Base-by-base conservation (phyloP, 495 filamentous ascomycete genomes). In the Aspergillus funiculosus region DNA sequence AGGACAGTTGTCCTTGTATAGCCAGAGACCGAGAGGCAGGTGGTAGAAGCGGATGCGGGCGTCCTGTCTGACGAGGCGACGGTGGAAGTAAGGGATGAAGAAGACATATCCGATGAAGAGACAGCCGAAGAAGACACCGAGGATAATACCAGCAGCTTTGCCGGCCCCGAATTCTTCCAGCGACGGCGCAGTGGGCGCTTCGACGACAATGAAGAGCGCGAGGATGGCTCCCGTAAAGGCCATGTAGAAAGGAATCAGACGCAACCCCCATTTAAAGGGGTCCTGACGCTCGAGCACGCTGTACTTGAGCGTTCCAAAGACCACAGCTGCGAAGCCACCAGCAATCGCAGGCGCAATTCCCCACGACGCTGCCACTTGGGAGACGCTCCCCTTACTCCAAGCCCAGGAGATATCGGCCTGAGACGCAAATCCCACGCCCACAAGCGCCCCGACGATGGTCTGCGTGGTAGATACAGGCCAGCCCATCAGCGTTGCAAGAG, bases 261-360 rank as follows among this genome's bases (percentile, higher is more conserved):
- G 52, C 56, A 87, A 71, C 6, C 74, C 81, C 63, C 63, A 67
- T 38, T 71, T 72, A 45, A 80, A 72, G 1, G 81, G 73, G 51
- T 84, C 73, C 6, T 60, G 57, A 35, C 83, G 77, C 43, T 73
- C 61, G 28, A 82, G 71, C 10, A 86, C 80, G 25, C 66, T 60
- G 57, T 78, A 80, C 64, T 87, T 87, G 48, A 82, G 73, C 42
- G 74, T 66, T 0, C 67, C 61, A 59, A 87, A 85, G 61, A 86
- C 76, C 55, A 79, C 64, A 42, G 81, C 70, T 3, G 72, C 76
- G 57, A 85, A 82, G 22, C 48, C 52, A 25, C 60, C 78, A 3
- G 82, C 69, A 41, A 85, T 75, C 30, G 62, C 64, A 1, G 83
- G 83, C 10, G 83, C 76, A 50, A 87, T 79, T 39, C 73, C 70